Base-by-base conservation (phyloP, 2,329 filamentous ascomycete genomes). In the Phialophora expanda region DNA sequence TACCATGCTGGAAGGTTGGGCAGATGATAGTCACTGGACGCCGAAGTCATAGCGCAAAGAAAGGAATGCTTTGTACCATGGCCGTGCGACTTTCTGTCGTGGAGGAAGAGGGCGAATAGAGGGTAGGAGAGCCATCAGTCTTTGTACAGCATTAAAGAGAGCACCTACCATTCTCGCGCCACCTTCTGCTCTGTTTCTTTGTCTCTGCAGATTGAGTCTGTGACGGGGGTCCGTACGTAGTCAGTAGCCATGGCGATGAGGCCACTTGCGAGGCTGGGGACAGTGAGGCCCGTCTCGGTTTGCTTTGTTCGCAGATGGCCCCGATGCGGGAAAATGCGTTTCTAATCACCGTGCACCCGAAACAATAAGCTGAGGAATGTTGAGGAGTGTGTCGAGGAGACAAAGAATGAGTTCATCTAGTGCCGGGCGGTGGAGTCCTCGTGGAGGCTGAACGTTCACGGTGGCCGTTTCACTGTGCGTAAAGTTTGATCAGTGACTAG, bases 1-100 rank as follows among this genome's bases (percentile, higher is more conserved):
- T 78, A 81, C 64, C 65, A 66, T 48, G 67, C 67, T 78, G 79
- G 81, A 78, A 82, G 81, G 67, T 70, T 59, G 56, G 56, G 56
- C 17, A 59, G 69, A 34, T 57, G 62, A 53, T 50, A 50, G 62
- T 68, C 64, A 67, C 65, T 64, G 65, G 69, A 66, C 24, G 58
- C 58, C 63, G 69, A 61, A 68, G 70, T 71, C 72, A 73, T 74
- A 72, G 69, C 67, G 67, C 62, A 62, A 67, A 68, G 68, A 71
- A 72, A 73, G 72, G 69, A 71, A 70, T 69, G 66, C 62, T 73
- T 66, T 69, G 67, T 66, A 61, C 46, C 57, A 57, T 48, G 56
- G 48, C 59, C 57, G 61, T 67, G 46, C 62, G 60, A 67, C 69
- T 67, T 56, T 55, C 54, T 69, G 64, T 57, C 60, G 62, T 41